These are phyloP conservation scores for Elaeis oleifera DNA, from an alignment of 202 grass and related monocot genomes.

Conservation along the genomic window DNA sequence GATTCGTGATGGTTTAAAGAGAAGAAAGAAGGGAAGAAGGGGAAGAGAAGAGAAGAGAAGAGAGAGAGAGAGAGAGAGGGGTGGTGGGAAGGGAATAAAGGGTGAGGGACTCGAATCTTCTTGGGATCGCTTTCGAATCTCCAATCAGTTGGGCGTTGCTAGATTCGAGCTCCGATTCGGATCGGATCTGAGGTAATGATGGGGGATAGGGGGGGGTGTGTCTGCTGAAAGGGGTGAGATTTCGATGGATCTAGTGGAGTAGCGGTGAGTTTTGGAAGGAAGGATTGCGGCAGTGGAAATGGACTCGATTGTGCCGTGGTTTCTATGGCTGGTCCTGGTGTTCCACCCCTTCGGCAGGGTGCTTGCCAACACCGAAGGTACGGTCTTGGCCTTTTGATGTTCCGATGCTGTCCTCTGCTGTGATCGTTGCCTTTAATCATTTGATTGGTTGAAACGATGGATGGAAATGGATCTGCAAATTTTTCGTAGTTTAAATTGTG, in stretches of 20 bases:
- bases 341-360: slow-evolving; percentile 5
- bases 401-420: neutral
- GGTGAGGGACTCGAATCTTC: slow-evolving; percentile 1
- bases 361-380: slow-evolving; percentile 14
- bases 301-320: slow-evolving; percentile 3
- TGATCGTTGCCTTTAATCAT: neutral
- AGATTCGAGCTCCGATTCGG: neutral
- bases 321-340: slow-evolving; percentile 3
- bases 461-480: neutral
- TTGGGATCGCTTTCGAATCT: slow-evolving; percentile 13
- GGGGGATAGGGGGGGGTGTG: neutral
- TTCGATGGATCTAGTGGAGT: too few species aligned
- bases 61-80: neutral
- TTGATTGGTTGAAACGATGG: neutral
- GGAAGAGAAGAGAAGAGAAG: neutral
- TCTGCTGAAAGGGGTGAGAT: too few species aligned
- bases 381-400: neutral
- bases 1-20: too few species aligned
- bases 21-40: too few species aligned
- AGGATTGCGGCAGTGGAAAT: too few species aligned
- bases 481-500: too few species aligned
- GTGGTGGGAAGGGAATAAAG: neutral
- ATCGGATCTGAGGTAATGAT: slow-evolving; percentile 5
- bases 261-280: too few species aligned
- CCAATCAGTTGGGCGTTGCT: neutral